Base-by-base conservation (phyloP, 805 yeast species). In the Wickerhamiella sorbophila region DNA sequence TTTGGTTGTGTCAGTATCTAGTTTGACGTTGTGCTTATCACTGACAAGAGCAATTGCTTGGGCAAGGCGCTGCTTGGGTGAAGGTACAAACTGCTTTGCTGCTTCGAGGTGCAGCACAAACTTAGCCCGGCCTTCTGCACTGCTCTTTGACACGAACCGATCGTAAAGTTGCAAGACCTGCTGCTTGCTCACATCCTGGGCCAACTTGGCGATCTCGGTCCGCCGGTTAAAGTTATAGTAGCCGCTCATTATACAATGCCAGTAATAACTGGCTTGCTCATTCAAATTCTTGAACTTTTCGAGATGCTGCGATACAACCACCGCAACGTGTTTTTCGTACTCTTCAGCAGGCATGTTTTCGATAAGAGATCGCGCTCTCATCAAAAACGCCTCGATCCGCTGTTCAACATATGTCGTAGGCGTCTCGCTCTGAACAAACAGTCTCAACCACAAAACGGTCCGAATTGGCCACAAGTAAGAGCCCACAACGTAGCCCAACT, bases 401-500 rank as follows among this genome's bases (percentile, higher is more conserved):
- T 70, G 70, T 55, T 83, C 84, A 46, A 91, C 66, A 58, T 77
- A 87, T 12, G 70, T 72, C 2, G 91, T 68, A 2, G 83, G 62
- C 56, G 79, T 74, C 58, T 85, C 96, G 45, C 91, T 78, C 63
- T 88, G 98, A 39, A 87, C 70, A 49, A 87, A 64, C 12, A 91
- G 52, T 91, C 69, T 50, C 76, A 71, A 12, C 88, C 87, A 56
- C 74, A 69, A 4, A 79, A 48, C 72, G 18, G 91, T 78, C 55
- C 93, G 72, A 3, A 83, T 72, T 46, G 69, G 69, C 46, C 79
- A 66, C 20, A 71, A 63, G 0, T 93, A 82, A 35, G 91, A 76
- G 56, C 84, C 85, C 0, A 88, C 98, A 48, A 88, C 86, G 54
- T 88, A 88, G 2, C 98, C 98, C 26, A 88, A 69, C 60, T 91